Percentiles rank a stretch among this genome's conserved stretches.
phyloP scores from a whole-genome alignment of 768 basidiomycete genomes.

The Lactifluus volemus region DNA sequence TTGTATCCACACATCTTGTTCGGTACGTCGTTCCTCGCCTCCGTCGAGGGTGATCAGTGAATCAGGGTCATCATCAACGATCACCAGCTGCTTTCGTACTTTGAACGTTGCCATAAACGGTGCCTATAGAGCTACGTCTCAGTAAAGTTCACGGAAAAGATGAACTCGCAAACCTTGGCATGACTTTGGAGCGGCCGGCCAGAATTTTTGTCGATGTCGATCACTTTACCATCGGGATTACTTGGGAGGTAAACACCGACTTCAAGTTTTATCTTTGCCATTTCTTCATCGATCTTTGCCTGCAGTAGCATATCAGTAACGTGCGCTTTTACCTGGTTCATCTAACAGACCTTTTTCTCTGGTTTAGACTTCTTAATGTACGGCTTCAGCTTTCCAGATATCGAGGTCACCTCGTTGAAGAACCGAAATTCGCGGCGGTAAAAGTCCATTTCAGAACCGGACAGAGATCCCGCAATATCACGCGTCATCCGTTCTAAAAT shows the following conservation, averaged over 20 bases:
- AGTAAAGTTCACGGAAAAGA: background rate
- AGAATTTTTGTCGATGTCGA: conserved; percentile 97
- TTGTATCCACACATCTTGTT: conserved; percentile 79
- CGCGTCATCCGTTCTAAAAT: conserved; percentile 81
- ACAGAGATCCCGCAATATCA: conserved; percentile 73
- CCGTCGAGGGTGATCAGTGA: conserved; percentile 57
- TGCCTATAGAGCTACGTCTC: conserved; percentile 45
- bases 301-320: conserved; percentile 26
- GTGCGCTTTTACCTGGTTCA: background rate
- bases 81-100: conserved; percentile 77
- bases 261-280: conserved; percentile 90
- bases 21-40: conserved; percentile 45
- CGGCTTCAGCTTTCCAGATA: conserved; percentile 95
- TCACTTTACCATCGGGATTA: conserved; percentile 92
- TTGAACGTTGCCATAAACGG: conserved; percentile 99
- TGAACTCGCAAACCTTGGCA: conserved; percentile 60
- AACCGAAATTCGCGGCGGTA: conserved; percentile 94
- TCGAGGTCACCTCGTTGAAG: conserved; percentile 94
- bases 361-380: conserved; percentile 91
- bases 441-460: conserved; percentile 80
- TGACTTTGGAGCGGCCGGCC: conserved; percentile 95
- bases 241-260: conserved; percentile 96
- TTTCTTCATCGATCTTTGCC: conserved; percentile 99
- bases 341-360: conserved; percentile 76
- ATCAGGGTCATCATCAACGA: conserved; percentile 63